Evolutionary conservation across 2,329 filamentous ascomycete genomes (phyloP).

Genomic region (Zymoseptoria pseudotritici): DNA sequence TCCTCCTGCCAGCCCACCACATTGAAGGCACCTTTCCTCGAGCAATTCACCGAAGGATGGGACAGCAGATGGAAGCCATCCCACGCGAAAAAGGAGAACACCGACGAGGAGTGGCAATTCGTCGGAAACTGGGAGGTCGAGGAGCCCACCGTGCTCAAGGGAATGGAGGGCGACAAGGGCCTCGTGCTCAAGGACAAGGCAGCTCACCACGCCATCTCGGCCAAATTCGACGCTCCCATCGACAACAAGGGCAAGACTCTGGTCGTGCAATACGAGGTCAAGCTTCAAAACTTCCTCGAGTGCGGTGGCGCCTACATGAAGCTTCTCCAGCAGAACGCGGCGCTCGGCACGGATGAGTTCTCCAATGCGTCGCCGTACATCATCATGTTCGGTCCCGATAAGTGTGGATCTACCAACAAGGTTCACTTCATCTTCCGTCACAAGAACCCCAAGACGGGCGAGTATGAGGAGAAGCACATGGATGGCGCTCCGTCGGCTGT

Average conservation of each 20-base stretch:
- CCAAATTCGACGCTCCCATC: slow-evolving; percentile 94
- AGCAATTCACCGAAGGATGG: slow-evolving; percentile 98
- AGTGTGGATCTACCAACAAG: slow-evolving; percentile 99
- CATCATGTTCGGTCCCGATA: slow-evolving; percentile 99
- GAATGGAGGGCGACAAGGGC: slow-evolving; percentile 90
- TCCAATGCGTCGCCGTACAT: slow-evolving; percentile 95
- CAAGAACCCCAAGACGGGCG: slow-evolving; percentile 99
- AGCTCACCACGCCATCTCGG: slow-evolving; percentile 97
- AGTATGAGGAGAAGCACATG: slow-evolving; percentile 99
- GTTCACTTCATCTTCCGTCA: slow-evolving; percentile 97
- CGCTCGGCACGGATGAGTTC: slow-evolving; percentile 95
- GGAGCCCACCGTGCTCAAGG: slow-evolving; percentile 84
- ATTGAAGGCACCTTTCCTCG: slow-evolving; percentile 88
- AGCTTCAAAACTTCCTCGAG: slow-evolving; percentile 93
- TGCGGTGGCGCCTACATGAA: slow-evolving; percentile 99
- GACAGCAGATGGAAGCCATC: slow-evolving; percentile 88
- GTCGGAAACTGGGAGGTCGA: slow-evolving; percentile 95
- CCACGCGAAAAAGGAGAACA: slow-evolving; percentile 91
- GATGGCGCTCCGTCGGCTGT: slow-evolving; percentile 73
- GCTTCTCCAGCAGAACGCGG: slow-evolving; percentile 95
- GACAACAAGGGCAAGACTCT: slow-evolving; percentile 96
- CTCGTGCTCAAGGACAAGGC: slow-evolving; percentile 97
- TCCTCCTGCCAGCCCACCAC: slow-evolving; percentile 61
- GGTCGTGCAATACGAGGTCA: slow-evolving; percentile 98
- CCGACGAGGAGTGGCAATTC: slow-evolving; percentile 88